phyloP scores from a whole-genome alignment of 305 asterid genomes.

The Fraxinus sp. region DNA sequence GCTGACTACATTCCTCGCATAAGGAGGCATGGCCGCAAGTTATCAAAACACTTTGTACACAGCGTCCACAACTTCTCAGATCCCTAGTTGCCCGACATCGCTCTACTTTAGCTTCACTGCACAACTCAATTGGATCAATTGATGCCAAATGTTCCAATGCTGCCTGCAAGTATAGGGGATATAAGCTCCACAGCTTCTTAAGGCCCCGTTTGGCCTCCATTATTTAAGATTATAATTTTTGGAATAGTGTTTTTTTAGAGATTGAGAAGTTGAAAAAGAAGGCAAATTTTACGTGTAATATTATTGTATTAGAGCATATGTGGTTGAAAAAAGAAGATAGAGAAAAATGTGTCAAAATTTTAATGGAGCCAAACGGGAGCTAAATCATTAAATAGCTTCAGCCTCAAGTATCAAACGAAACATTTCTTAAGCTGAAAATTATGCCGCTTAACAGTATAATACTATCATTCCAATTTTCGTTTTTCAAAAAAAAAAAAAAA shows the following conservation, averaged over 20 bases:
- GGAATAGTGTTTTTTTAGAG: not conserved
- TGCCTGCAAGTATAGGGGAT: slow-evolving; percentile 46
- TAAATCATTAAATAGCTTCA: not conserved
- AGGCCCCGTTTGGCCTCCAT: not conserved
- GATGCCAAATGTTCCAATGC: slow-evolving; percentile 77
- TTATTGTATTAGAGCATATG: not conserved
- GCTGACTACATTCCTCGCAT: slow-evolving; percentile 91
- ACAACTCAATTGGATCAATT: slow-evolving; percentile 76
- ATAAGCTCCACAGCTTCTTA: not conserved
- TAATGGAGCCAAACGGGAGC: not conserved
- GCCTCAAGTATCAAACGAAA: not conserved
- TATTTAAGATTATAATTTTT: not conserved
- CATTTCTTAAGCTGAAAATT: not conserved
- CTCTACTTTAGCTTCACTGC: slow-evolving; percentile 94
- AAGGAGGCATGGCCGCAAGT: slow-evolving; percentile 91
- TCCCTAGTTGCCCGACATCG: slow-evolving; percentile 94
- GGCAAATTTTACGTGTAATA: too few relatives aligned
- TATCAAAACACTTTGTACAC: slow-evolving; percentile 63
- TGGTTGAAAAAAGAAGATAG: not conserved
- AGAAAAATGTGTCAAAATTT: not conserved
- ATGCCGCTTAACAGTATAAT: not conserved
- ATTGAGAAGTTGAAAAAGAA: not conserved
- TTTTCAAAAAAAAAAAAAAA: not conserved
- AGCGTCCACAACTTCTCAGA: slow-evolving; percentile 85
- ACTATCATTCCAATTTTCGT: not conserved